These are phyloP conservation scores for Porpolomopsis calyptriformis DNA, from an alignment of 768 basidiomycete genomes.

Conservation along the genomic window DNA sequence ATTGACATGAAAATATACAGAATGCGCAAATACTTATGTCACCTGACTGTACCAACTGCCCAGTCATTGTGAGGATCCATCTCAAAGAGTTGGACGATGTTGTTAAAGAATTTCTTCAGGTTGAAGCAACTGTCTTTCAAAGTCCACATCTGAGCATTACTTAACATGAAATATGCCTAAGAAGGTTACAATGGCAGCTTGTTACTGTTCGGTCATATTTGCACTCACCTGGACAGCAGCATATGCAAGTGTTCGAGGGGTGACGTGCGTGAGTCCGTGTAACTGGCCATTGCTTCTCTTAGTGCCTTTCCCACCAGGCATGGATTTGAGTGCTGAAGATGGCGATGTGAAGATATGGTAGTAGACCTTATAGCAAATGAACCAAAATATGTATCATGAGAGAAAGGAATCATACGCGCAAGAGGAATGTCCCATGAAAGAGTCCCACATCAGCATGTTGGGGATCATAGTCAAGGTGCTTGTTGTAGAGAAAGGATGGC, in stretches of 20 bases:
- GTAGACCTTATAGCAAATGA: neutral
- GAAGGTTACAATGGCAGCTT: too few relatives aligned
- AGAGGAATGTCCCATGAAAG: slow-evolving; percentile 1
- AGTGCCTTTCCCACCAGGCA: slow-evolving; percentile 2
- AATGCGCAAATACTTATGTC: too few relatives aligned
- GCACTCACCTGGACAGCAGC: too few relatives aligned
- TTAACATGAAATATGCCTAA: slow-evolving; percentile 17
- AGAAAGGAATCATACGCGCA: slow-evolving; percentile 1
- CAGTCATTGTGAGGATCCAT: slow-evolving; percentile 1
- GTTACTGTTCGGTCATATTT: too few relatives aligned
- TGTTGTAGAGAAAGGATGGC: slow-evolving; percentile 1
- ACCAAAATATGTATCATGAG: neutral
- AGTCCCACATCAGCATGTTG: slow-evolving; percentile 1
- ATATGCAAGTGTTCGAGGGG: slow-evolving; percentile 21
- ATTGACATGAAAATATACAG: neutral
- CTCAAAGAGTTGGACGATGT: slow-evolving; percentile 16
- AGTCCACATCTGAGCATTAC: slow-evolving; percentile 9
- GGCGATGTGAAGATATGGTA: slow-evolving; percentile 8
- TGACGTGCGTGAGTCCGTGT: slow-evolving; percentile 12
- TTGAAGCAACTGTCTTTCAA: slow-evolving; percentile 12
- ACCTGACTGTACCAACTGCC: neutral
- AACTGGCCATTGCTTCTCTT: slow-evolving; percentile 1
- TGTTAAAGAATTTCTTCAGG: slow-evolving; percentile 12
- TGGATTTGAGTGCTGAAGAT: neutral
- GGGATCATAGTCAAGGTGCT: slow-evolving; percentile 1